Conservation (phyloP, 257 asterid genomes). For the Solanum medicagineum region DNA sequence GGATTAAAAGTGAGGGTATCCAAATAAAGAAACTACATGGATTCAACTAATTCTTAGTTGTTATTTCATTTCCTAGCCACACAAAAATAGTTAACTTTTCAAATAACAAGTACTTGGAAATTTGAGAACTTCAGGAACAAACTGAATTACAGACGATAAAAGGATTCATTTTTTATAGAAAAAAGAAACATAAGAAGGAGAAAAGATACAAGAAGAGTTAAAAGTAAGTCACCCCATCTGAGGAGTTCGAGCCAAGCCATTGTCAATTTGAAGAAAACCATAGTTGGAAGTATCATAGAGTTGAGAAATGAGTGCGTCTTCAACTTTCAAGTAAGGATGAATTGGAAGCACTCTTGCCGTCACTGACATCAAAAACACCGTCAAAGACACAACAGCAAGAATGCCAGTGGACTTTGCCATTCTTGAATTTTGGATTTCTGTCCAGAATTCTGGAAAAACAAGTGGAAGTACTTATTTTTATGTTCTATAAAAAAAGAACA, state of each 20-base stretch:
- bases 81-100: background rate
- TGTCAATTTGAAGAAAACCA: slow-evolving; percentile 56
- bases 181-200: background rate
- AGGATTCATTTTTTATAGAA: background rate
- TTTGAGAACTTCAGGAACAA: background rate
- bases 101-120: background rate
- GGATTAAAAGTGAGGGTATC: background rate
- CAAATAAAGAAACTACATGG: background rate
- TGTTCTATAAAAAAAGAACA: background rate
- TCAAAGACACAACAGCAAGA: background rate
- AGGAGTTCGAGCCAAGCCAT: slow-evolving; percentile 79
- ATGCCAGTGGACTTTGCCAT: background rate
- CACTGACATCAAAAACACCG: slow-evolving; percentile 19
- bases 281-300: slow-evolving; percentile 77
- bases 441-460: background rate
- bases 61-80: background rate
- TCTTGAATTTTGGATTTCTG: background rate
- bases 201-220: background rate
- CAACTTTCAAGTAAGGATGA: slow-evolving; percentile 49
- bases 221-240: slow-evolving; percentile 70
- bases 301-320: slow-evolving; percentile 17
- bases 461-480: background rate
- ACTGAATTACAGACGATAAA: background rate
- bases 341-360: slow-evolving; percentile 26
- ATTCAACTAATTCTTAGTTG: background rate